phyloP scores from a whole-genome alignment of 495 filamentous ascomycete species.

The Staphylotrichum tortipilum region DNA sequence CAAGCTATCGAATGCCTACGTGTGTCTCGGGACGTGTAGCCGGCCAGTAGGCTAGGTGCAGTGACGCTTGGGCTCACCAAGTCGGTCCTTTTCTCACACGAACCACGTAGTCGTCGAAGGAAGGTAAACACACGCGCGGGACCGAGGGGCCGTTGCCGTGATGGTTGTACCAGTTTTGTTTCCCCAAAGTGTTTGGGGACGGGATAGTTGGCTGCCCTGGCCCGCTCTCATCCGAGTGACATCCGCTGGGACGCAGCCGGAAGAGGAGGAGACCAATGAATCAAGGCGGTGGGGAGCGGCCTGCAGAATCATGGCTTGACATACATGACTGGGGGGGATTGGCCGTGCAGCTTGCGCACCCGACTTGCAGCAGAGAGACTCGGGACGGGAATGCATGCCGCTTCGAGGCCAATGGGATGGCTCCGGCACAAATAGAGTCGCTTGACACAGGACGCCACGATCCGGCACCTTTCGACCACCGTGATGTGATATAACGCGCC shows the following conservation, averaged over 20 bases:
- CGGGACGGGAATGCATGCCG: neutral
- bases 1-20: too few relatives aligned
- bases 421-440: neutral
- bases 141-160: too few relatives aligned
- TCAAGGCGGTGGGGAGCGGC: neutral
- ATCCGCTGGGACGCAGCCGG: neutral
- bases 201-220: neutral
- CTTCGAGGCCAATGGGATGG: neutral
- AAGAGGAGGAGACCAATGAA: constrained; percentile 2
- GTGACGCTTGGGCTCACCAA: too few relatives aligned
- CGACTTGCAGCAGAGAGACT: neutral
- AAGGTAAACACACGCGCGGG: too few relatives aligned
- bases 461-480: neutral
- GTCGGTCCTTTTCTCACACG: too few relatives aligned
- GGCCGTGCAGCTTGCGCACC: neutral
- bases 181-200: too few relatives aligned
- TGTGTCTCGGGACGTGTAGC: too few relatives aligned
- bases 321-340: neutral
- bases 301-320: constrained; percentile 7
- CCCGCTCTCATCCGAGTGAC: neutral
- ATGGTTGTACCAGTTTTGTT: too few relatives aligned
- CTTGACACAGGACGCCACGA: constrained; percentile 6
- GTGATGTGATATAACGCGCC: neutral
- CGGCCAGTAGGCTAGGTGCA: too few relatives aligned
- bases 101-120: too few relatives aligned